These are phyloP conservation scores for Eimeria brunetti DNA, from an alignment of 169 alveolate genomes.

Conservation along the genomic window DNA sequence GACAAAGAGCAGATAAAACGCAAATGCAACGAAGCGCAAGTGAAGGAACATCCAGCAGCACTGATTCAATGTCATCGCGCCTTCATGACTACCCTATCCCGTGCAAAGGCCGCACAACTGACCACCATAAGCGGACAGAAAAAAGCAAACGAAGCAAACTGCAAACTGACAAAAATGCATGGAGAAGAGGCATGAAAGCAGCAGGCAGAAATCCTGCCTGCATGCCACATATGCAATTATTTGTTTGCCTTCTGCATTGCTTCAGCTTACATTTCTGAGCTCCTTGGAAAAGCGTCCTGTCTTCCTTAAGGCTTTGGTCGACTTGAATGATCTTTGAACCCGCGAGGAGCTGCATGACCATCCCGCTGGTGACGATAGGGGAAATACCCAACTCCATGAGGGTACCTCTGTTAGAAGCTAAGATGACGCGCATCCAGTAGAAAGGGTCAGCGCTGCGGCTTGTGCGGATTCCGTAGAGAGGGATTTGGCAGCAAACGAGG, in stretches of 20 bases:
- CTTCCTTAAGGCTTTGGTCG: conserved; percentile 98
- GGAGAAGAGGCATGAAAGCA: too few relatives aligned
- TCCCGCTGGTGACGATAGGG: conserved; percentile 98
- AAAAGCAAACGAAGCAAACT: not conserved
- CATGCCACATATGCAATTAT: too few relatives aligned
- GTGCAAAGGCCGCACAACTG: not conserved
- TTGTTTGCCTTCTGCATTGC: not conserved
- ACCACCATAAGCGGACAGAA: not conserved
- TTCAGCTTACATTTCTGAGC: conserved; percentile 81
- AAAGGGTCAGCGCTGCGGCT: conserved; percentile 98
- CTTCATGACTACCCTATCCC: too few relatives aligned
- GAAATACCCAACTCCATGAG: conserved; percentile 99
- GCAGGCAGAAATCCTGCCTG: too few relatives aligned
- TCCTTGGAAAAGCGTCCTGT: conserved; percentile 97
- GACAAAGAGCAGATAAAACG: not conserved
- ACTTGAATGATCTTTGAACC: conserved; percentile 99
- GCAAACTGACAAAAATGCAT: not conserved
- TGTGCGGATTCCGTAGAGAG: conserved; percentile 98
- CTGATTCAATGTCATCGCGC: too few relatives aligned
- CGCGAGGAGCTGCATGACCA: conserved; percentile 99
- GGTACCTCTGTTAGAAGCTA: conserved; percentile 99
- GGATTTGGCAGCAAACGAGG: conserved; percentile 98
- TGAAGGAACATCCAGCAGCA: not conserved
- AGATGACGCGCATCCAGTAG: conserved; percentile 99
- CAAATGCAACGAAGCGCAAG: not conserved